A percentile compares a stretch with the other conserved stretches of the same genome.
Evolutionary conservation across 2,329 filamentous ascomycete genomes (phyloP).

Genomic region (Pestalotiopsis fici): DNA sequence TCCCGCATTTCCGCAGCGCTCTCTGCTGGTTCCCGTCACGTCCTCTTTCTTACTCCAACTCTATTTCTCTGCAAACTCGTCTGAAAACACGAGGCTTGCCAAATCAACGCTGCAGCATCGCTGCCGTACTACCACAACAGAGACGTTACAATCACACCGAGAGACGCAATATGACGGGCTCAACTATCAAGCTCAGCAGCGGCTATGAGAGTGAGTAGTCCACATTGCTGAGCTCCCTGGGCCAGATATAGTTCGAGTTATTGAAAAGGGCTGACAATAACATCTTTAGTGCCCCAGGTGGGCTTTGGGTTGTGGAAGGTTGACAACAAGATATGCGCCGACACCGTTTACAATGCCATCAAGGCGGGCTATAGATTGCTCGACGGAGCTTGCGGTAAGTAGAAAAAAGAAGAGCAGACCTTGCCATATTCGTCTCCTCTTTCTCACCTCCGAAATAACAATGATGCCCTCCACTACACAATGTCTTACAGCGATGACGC

Average conservation of each 20-base stretch:
- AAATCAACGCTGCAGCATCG: background rate
- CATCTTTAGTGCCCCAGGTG: constrained; percentile 62
- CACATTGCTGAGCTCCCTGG: background rate
- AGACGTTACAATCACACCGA: background rate
- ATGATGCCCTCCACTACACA: background rate
- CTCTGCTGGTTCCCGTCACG: background rate
- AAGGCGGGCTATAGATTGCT: constrained; percentile 63
- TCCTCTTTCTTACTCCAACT: background rate
- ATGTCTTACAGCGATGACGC: background rate
- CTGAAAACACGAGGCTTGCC: background rate
- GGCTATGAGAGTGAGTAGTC: constrained; percentile 55
- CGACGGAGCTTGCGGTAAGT: constrained; percentile 61
- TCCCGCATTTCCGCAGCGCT: background rate
- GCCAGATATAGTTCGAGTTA: too few relatives aligned
- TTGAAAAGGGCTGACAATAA: background rate
- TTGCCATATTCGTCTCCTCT: background rate
- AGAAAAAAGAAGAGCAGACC: background rate
- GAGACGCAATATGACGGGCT: constrained; percentile 22
- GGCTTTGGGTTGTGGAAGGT: constrained; percentile 87
- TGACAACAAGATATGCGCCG: constrained; percentile 69
- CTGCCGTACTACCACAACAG: background rate
- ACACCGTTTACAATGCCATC: constrained; percentile 76
- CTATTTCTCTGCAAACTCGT: background rate
- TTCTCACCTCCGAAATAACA: background rate
- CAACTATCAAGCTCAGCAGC: constrained; percentile 63